A percentile compares a stretch with the other conserved stretches of the same genome.
Conservation (phyloP, 371 early-diverging fungal genomes). For the Mucor sp. region DNA sequence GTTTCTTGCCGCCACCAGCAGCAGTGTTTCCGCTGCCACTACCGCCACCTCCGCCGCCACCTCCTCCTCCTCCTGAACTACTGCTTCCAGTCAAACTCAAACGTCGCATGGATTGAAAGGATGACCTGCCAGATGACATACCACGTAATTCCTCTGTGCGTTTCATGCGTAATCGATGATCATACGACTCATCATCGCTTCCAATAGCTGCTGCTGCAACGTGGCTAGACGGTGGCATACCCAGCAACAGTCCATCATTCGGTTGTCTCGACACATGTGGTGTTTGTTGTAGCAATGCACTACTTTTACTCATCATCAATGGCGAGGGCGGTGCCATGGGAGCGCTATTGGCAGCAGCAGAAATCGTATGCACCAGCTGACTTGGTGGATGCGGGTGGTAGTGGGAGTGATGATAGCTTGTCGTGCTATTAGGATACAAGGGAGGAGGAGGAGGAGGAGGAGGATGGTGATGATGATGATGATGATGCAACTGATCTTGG, state of each 20-base stretch:
- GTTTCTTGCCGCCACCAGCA: background rate
- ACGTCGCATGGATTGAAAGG: conserved; percentile 19
- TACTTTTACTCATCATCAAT: background rate
- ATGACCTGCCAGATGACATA: conserved; percentile 7
- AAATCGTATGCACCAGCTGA: background rate
- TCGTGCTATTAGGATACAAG: too few species aligned
- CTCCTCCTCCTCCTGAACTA: background rate
- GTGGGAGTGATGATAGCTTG: background rate
- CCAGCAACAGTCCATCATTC: background rate
- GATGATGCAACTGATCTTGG: conserved; percentile 16
- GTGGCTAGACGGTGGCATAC: background rate
- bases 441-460: too few species aligned
- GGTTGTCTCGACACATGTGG: background rate
- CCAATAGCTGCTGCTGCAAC: conserved; percentile 1
- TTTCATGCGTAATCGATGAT: conserved; percentile 34
- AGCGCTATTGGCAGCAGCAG: background rate
- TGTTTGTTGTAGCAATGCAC: background rate
- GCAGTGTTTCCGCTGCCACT: background rate
- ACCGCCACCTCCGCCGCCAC: too few species aligned
- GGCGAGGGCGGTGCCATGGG: background rate
- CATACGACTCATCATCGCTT: conserved; percentile 50
- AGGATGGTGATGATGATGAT: conserved; percentile 1
- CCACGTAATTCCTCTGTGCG: conserved; percentile 47
- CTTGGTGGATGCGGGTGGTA: background rate
- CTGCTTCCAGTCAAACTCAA: conserved; percentile 18